phyloP scores from a whole-genome alignment of 331 rosid species.

The Erythrophleum ivorense region DNA sequence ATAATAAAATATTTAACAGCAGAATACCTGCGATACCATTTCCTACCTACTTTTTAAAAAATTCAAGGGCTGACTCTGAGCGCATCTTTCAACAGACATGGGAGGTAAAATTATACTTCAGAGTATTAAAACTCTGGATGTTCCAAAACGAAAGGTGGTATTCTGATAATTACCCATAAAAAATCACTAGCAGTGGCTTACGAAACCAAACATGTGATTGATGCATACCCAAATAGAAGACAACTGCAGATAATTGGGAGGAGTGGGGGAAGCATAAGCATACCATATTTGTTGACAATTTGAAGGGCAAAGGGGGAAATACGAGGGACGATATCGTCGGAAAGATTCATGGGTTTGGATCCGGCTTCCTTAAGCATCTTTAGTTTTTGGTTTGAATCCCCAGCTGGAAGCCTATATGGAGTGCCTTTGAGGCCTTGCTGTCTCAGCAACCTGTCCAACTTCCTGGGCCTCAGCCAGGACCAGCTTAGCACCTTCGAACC shows the following conservation, averaged over 20 bases:
- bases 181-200: not conserved
- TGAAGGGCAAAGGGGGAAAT: slow-evolving; percentile 35
- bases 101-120: not conserved
- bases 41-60: too few relatives aligned
- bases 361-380: slow-evolving; percentile 35
- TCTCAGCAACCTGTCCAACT: slow-evolving; percentile 52
- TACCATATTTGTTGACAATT: slow-evolving; percentile 36
- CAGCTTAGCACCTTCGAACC: slow-evolving; percentile 52
- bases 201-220: not conserved
- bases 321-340: slow-evolving; percentile 48
- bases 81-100: not conserved
- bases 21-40: too few relatives aligned
- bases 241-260: not conserved
- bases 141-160: not conserved
- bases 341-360: slow-evolving; percentile 53
- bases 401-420: slow-evolving; percentile 48
- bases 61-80: too few relatives aligned
- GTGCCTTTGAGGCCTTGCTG: slow-evolving; percentile 58
- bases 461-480: slow-evolving; percentile 71
- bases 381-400: slow-evolving; percentile 49
- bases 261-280: not conserved
- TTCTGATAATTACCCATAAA: not conserved
- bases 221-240: too few relatives aligned
- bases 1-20: too few relatives aligned
- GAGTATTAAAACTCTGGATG: too few relatives aligned